Base-by-base conservation (phyloP, 768 basidiomycete species). In the Tubosaeta brunneosetosa region DNA sequence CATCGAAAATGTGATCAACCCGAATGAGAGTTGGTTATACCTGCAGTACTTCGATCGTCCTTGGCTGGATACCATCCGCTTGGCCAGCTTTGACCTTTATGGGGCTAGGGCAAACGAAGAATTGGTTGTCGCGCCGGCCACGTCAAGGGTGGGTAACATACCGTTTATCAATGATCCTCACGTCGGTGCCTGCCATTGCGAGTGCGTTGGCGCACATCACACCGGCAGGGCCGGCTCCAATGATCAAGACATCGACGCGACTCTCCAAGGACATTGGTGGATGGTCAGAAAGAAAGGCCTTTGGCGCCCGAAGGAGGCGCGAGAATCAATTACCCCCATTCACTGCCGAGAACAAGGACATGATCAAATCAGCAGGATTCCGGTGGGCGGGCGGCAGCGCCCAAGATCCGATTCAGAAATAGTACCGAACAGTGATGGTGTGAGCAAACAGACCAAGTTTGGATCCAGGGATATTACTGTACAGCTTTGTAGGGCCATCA, bases 161-260 rank as follows among this genome's bases (percentile, higher is more conserved):
- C 75, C 77, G 70, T 53, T 74, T 70, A 51, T 81, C 80, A 7
- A 81, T 66, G 45, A 81, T 72, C 33, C 77, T 72, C 16, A 78
- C 71, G 45, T 74, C 67, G 14, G 71, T 32, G 7, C 80, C 77
- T 4, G 74, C 77, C 22, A 60, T 62, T 10, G 71, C 73, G 16
- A 81, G 71, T 27, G 73, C 78, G 46, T 84, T 83, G 25, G 80
- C 80, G 53, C 82, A 84, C 85, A 90, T 87, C 3, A 88, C 65
- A 3, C 88, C 81, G 6, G 76, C 72, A 3, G 78, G 78, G 50
- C 77, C 79, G 59, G 79, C 78, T 13, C 78, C 78, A 26, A 79
- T 64, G 49, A 79, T 58, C 53, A 79, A 65, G 29, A 80, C 78
- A 54, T 80, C 78, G 16, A 75, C 73, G 2, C 69, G 59, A 38